phyloP scores from a whole-genome alignment of 2,329 filamentous ascomycete genomes.

The Mycosphaerella sp. region DNA sequence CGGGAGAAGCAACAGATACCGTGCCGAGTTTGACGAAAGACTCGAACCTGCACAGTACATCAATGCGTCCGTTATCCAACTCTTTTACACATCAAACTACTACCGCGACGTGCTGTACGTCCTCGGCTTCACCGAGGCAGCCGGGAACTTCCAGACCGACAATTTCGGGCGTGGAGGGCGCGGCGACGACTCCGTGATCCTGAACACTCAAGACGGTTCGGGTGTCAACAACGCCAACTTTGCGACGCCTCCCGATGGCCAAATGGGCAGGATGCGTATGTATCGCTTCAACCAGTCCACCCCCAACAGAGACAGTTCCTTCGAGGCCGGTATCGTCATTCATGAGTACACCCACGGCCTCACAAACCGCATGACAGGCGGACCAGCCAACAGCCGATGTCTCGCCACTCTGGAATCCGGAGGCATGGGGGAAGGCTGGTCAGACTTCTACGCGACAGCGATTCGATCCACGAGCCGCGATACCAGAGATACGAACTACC shows the following conservation, averaged over 20 bases:
- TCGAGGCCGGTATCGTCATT: conserved; percentile 55
- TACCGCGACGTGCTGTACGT: conserved; percentile 55
- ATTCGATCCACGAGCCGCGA: conserved; percentile 45
- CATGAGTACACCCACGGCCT: conserved; percentile 52
- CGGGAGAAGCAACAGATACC: conserved; percentile 39
- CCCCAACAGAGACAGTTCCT: conserved; percentile 50
- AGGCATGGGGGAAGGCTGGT: conserved; percentile 56
- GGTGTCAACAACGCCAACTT: conserved; percentile 55
- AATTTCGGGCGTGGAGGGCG: conserved; percentile 51
- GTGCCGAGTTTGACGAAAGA: conserved; percentile 11
- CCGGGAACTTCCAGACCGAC: conserved; percentile 56
- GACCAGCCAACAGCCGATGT: conserved; percentile 50
- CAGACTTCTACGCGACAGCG: conserved; percentile 51
- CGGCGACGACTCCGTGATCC: conserved; percentile 49
- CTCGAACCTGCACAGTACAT: conserved; percentile 37
- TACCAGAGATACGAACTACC: conserved; percentile 44
- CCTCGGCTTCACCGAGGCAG: conserved; percentile 53
- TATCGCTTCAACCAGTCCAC: conserved; percentile 49
- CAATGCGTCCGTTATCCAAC: conserved; percentile 53
- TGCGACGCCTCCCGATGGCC: conserved; percentile 49
- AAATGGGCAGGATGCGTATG: conserved; percentile 53
- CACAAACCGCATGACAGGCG: conserved; percentile 55
- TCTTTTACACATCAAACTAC: conserved; percentile 56
- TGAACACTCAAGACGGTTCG: conserved; percentile 53
- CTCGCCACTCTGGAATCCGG: conserved; percentile 45